Evolutionary conservation across 2,329 filamentous ascomycete genomes (phyloP), one percentile per base, ranked within the genome.

Genomic region (Curvularia spicifera): DNA sequence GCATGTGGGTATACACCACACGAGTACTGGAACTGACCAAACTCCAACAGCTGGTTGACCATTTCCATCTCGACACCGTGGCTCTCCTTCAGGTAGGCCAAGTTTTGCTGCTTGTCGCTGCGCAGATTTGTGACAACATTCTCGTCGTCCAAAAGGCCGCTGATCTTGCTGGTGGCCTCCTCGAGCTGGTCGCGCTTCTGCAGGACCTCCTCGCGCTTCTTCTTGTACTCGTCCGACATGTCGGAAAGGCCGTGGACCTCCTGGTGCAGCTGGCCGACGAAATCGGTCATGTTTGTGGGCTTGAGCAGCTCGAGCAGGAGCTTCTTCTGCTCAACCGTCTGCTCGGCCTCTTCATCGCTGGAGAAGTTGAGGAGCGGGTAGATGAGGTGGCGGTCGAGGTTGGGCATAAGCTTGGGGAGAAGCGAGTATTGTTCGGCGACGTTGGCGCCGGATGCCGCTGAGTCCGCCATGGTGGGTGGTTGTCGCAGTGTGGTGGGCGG

Each of bases 201-300:
- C 72, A 98, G 82, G 61, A 98, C 93, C 76, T 93, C 89, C 78
- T 97, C 90, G 74, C 92, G 86, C 88, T 95, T 96, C 78, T 90
- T 88, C 71, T 88, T 86, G 79, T 93, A 98, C 79, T 97, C 93
- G 64, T 89, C 85, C 50, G 95, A 93, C 53, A 90, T 82, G 62
- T 91, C 85, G 60, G 90, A 84, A 65, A 92, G 86, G 70, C 89
- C 85, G 82, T 98, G 88, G 67, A 99, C 87, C 74, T 97, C 91
- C 77, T 91, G 90, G 84, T 96, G 92, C 68, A 99, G 83, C 73
- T 89, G 91, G 74, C 93, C 93, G 53, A 98, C 91, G 78, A 96
- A 99, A 80, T 99, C 95, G 73, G 90, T 95, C 95, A 99, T 99
- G 84, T 98, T 97, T 74, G 95, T 98, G 78, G 93, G 89, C 83